Evolutionary conservation across 2,329 filamentous ascomycete species (phyloP).

Genomic region (Exophiala oligosperma): DNA sequence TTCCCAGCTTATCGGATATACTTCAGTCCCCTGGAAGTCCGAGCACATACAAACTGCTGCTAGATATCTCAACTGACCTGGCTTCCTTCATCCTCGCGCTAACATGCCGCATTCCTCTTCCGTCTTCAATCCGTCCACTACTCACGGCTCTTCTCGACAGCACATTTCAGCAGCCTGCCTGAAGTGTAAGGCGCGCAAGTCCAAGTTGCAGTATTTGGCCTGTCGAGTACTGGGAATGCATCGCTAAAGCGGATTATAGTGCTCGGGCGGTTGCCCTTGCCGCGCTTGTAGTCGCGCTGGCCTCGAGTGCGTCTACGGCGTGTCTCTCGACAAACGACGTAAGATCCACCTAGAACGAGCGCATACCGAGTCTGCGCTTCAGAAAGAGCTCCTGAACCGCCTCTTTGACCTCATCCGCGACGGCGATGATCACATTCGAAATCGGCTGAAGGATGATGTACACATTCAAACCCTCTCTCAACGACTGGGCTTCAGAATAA

Average conservation of each 20-base stretch:
- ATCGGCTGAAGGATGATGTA: background rate
- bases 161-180: conserved; percentile 42
- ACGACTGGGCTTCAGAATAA: background rate
- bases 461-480: conserved; percentile 1
- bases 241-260: conserved; percentile 1
- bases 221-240: background rate
- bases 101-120: background rate
- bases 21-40: no score
- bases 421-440: background rate
- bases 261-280: conserved; percentile 12
- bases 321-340: conserved; percentile 8
- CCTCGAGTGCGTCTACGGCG: conserved; percentile 11
- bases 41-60: no score
- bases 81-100: background rate
- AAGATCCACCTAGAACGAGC: conserved; percentile 14
- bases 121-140: background rate
- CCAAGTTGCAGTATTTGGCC: background rate
- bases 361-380: conserved; percentile 7
- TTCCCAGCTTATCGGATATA: no score
- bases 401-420: conserved; percentile 6
- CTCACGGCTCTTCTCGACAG: background rate
- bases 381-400: conserved; percentile 8
- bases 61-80: no score
- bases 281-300: conserved; percentile 5
- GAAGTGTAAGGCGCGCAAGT: conserved; percentile 11